These are phyloP conservation scores for Paraglomus occultum DNA, from an alignment of 192 early-diverging fungal genomes.

Conservation along the genomic window DNA sequence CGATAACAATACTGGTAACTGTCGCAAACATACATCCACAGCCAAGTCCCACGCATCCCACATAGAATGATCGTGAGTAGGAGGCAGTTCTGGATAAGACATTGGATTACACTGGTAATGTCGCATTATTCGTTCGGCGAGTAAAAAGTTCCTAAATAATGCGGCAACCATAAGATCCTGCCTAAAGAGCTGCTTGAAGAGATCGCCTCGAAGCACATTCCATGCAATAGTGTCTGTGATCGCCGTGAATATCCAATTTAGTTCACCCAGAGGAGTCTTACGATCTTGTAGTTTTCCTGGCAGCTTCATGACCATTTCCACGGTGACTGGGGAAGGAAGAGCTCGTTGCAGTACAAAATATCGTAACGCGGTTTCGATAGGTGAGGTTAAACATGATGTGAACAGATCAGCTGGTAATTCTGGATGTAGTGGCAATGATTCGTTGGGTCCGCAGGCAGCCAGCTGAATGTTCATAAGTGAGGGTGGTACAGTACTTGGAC, in stretches of 20 bases:
- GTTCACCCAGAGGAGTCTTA: constrained; percentile 91
- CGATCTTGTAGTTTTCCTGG: constrained; percentile 89
- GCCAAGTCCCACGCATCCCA: constrained; percentile 96
- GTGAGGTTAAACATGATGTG: constrained; percentile 93
- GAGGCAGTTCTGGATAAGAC: constrained; percentile 79
- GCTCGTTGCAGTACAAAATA: constrained; percentile 91
- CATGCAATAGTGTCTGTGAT: constrained; percentile 99
- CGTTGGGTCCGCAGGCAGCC: constrained; percentile 82
- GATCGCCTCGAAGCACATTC: constrained; percentile 84
- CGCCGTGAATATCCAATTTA: constrained; percentile 99
- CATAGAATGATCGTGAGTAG: constrained; percentile 93
- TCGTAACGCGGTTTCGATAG: constrained; percentile 88
- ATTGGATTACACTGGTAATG: constrained; percentile 91
- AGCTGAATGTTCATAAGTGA: constrained; percentile 75
- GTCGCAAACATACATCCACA: constrained; percentile 88
- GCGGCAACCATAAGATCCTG: constrained; percentile 95
- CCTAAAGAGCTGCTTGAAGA: constrained; percentile 88
- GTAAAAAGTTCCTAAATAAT: constrained; percentile 92
- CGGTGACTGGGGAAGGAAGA: constrained; percentile 65
- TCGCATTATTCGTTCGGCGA: constrained; percentile 95
- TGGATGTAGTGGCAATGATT: constrained; percentile 89
- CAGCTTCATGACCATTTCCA: constrained; percentile 84
- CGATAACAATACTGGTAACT: constrained; percentile 77
- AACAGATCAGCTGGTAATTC: constrained; percentile 96
- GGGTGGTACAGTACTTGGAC: constrained; percentile 44